These are phyloP conservation scores for Umbelopsis sp. DNA, from an alignment of 371 early-diverging fungal species.

Conservation along the genomic window DNA sequence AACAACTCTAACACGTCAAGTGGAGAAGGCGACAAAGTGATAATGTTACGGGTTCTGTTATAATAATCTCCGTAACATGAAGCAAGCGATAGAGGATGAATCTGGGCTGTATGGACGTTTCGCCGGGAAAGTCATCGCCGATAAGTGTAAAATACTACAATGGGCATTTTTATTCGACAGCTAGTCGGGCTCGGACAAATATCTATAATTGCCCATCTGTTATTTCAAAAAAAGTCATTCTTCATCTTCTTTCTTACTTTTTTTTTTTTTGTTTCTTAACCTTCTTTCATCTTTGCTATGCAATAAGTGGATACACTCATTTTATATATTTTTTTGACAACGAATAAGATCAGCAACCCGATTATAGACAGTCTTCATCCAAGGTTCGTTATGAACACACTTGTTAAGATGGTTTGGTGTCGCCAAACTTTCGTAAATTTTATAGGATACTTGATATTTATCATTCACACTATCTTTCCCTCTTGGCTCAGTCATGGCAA, in stretches of 20 bases:
- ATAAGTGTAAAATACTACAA: not conserved
- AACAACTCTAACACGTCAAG: not conserved
- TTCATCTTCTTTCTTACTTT: not conserved
- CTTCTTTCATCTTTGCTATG: too few relatives aligned
- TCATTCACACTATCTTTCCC: too few relatives aligned
- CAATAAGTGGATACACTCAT: too few relatives aligned
- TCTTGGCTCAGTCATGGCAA: too few relatives aligned
- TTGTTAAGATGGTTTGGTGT: too few relatives aligned
- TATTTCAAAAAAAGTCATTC: not conserved
- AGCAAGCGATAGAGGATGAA: not conserved
- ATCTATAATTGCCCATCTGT: not conserved
- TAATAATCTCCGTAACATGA: not conserved
- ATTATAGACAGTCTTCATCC: too few relatives aligned
- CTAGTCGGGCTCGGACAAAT: conserved; percentile 13
- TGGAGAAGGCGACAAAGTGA: not conserved
- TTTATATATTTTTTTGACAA: too few relatives aligned
- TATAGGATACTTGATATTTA: too few relatives aligned
- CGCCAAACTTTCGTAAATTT: too few relatives aligned
- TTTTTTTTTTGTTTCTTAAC: not conserved
- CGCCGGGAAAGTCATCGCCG: not conserved
- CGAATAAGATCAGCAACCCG: too few relatives aligned
- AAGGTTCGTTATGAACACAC: too few relatives aligned
- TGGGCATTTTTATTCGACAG: not conserved
- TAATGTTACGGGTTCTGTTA: not conserved
- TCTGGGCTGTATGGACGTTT: not conserved